Evolutionary conservation across 2,329 filamentous ascomycete genomes (phyloP).

Genomic region (Colletotrichum eremochloae): DNA sequence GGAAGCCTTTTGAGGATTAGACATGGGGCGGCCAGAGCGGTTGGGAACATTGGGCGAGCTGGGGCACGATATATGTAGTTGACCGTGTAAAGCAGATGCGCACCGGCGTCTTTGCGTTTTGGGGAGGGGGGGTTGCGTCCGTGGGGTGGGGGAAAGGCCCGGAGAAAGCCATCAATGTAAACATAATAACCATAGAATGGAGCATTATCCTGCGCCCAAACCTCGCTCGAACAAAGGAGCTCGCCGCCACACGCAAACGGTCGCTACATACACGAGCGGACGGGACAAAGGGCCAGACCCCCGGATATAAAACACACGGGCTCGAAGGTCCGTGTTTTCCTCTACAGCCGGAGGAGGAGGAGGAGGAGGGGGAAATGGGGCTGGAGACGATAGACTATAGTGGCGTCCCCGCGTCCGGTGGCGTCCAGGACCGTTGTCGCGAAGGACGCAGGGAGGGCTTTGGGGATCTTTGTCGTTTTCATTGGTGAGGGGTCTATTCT

Average conservation of each 20-base stretch:
- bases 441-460: neutral
- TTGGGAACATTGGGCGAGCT: neutral
- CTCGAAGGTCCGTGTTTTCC: neutral
- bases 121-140: neutral
- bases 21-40: no score
- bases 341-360: no score
- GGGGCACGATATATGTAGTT: neutral
- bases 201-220: neutral
- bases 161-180: neutral
- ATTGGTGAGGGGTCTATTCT: no score
- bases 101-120: neutral
- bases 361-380: no score
- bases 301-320: neutral
- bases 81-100: neutral
- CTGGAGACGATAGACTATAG: no score
- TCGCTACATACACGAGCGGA: neutral
- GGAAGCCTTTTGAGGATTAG: neutral
- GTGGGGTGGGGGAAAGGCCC: no score
- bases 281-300: neutral
- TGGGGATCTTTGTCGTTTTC: neutral
- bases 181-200: neutral
- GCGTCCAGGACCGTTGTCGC: neutral
- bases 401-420: no score
- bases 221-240: no score
- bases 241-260: neutral